phyloP scores from a whole-genome alignment of 495 filamentous ascomycete species.

The Recurvomyces mirabilis region DNA sequence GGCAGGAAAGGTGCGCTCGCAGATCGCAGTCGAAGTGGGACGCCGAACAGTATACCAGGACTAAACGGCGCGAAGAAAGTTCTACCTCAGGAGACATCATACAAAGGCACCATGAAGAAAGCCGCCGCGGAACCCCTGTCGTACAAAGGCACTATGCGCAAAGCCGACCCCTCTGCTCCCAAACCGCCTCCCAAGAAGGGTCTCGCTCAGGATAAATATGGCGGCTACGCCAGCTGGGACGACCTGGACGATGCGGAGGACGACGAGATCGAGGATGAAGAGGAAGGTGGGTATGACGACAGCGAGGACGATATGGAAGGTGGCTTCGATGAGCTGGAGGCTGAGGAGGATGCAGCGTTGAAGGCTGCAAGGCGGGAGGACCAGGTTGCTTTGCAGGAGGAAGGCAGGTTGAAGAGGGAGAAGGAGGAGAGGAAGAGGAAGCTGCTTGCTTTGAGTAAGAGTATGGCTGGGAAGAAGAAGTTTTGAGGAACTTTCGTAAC shows the following conservation, averaged over 20 bases:
- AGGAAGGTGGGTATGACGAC: constrained; percentile 29
- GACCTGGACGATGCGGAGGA: constrained; percentile 27
- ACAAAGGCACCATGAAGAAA: constrained; percentile 48
- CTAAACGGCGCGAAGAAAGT: constrained; percentile 4
- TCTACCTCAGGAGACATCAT: constrained; percentile 30
- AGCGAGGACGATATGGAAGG: constrained; percentile 60
- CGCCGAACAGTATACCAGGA: constrained; percentile 4
- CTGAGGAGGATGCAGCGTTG: constrained; percentile 45
- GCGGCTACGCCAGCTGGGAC: constrained; percentile 28
- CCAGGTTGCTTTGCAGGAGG: constrained; percentile 43
- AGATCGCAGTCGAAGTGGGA: constrained; percentile 15
- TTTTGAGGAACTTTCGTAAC: constrained; percentile 3
- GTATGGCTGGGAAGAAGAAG: constrained; percentile 14
- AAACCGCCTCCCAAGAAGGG: constrained; percentile 15
- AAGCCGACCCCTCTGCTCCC: constrained; percentile 1
- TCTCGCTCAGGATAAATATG: constrained; percentile 18
- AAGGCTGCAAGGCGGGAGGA: constrained; percentile 46
- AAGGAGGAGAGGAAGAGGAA: constrained; percentile 43
- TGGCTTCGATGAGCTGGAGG: constrained; percentile 45
- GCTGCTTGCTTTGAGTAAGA: constrained; percentile 14
- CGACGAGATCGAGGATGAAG: constrained; percentile 38
- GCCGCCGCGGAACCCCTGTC: constrained; percentile 22
- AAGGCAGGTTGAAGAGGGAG: constrained; percentile 43
- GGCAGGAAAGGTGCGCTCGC: constrained; percentile 4
- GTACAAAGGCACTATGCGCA: constrained; percentile 31